Base-by-base conservation (phyloP, 2,329 filamentous ascomycete species). In the Exophiala calicioides region DNA sequence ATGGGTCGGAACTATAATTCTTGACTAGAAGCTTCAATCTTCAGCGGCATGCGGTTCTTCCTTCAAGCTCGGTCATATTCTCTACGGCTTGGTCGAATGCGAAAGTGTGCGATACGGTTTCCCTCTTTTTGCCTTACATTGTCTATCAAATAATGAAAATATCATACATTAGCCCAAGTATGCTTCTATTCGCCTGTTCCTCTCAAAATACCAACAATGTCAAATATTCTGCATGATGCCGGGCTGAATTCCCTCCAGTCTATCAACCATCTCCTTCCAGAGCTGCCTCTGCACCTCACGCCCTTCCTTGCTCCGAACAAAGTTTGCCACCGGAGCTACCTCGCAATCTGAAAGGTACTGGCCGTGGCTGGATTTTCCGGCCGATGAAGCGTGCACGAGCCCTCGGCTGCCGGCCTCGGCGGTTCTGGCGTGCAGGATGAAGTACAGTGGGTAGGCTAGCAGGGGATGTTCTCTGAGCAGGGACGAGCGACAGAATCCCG, bases 201-300 rank as follows among this genome's bases (percentile, higher is more conserved):
- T n/a, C n/a, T n/a, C n/a, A n/a, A n/a, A n/a, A n/a, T n/a, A n/a
- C n/a, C n/a, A n/a, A n/a, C n/a, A n/a, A n/a, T n/a, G n/a, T n/a
- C n/a, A n/a, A n/a, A n/a, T n/a, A n/a, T n/a, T n/a, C n/a, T n/a
- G n/a, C n/a, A n/a, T n/a, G n/a, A n/a, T n/a, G n/a, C n/a, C 71
- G 1, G 71, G 70, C 40, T 64, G 44, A 34, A 75, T 67, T 1
- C 24, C 50, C 49, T 76, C 70, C 41, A 75, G 40, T 20, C 69
- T 71, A 8, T 35, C 44, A 3, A 52, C 50, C 32, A 77, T 34
- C 57, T 77, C 72, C 2, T 54, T 55, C 70, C 71, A 77, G 0
- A 76, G 44, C 40, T 60, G 65, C 31, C 61, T 51, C 39, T 71
- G 67, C 16, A 62, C 54, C 33, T 55, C 47, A 19, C 52, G 47